Conservation (phyloP, 495 filamentous ascomycete genomes). For the Penicillium angulare region DNA sequence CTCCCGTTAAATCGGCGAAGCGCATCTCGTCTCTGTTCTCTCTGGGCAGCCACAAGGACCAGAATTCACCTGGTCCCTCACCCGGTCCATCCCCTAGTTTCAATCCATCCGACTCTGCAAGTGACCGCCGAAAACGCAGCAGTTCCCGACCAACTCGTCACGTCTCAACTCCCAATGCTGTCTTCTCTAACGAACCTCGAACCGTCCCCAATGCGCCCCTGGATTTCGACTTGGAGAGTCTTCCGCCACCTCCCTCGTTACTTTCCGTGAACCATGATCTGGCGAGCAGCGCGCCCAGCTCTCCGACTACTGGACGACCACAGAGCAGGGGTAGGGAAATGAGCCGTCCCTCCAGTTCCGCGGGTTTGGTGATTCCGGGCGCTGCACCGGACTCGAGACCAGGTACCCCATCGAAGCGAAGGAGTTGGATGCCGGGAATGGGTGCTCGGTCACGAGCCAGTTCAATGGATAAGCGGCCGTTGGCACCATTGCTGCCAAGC, state of each 20-base stretch:
- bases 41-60: conserved; percentile 39
- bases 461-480: conserved; percentile 29
- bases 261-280: conserved; percentile 42
- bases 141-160: conserved; percentile 38
- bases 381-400: conserved; percentile 38
- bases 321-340: conserved; percentile 42
- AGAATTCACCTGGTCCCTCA: conserved; percentile 19
- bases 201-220: conserved; percentile 26
- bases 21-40: conserved; percentile 51
- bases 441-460: conserved; percentile 42
- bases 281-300: conserved; percentile 32
- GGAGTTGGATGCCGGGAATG: conserved; percentile 58
- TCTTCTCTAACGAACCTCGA: conserved; percentile 26
- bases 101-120: conserved; percentile 14
- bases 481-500: conserved; percentile 22
- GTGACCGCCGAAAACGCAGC: conserved; percentile 30
- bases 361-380: conserved; percentile 38
- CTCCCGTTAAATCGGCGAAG: conserved; percentile 50
- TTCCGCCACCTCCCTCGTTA: conserved; percentile 46
- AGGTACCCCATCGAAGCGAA: conserved; percentile 43
- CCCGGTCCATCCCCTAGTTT: conserved; percentile 9
- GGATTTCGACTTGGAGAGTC: conserved; percentile 35
- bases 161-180: conserved; percentile 34
- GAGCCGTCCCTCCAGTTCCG: conserved; percentile 37
- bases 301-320: conserved; percentile 32